A percentile compares a stretch with the other conserved stretches of the same genome.
Conservation (phyloP, 2,329 filamentous ascomycete genomes). For the Aaosphaeria arxii region DNA sequence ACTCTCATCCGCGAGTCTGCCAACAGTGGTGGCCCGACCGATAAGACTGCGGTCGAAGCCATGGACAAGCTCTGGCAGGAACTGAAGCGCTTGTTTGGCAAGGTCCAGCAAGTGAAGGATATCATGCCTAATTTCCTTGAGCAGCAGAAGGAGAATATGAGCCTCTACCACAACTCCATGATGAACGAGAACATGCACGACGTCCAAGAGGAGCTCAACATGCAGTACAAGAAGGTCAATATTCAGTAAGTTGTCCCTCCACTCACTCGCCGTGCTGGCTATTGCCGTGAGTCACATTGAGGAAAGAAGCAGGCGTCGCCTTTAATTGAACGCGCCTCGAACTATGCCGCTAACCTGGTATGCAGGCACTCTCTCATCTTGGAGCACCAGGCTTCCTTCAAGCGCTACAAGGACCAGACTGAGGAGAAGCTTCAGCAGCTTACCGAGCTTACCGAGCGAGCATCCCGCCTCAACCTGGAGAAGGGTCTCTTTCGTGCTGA, state of each 20-base stretch:
- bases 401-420: constrained; percentile 16
- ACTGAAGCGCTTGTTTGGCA: constrained; percentile 21
- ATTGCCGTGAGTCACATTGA: too few species aligned
- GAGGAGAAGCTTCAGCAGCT: constrained; percentile 18
- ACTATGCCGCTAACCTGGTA: neutral
- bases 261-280: too few species aligned
- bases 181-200: constrained; percentile 21
- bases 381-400: constrained; percentile 25
- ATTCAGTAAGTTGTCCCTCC: constrained; percentile 9
- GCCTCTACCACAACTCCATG: constrained; percentile 18
- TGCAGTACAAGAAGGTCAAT: constrained; percentile 26
- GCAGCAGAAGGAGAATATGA: constrained; percentile 26
- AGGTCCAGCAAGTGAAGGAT: constrained; percentile 13
- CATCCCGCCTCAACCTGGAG: constrained; percentile 26
- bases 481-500: constrained; percentile 25
- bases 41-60: constrained; percentile 3
- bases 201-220: constrained; percentile 20
- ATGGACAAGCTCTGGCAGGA: constrained; percentile 22
- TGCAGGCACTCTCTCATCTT: constrained; percentile 18
- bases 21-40: constrained; percentile 10
- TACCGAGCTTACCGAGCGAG: constrained; percentile 17
- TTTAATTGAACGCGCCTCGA: neutral
- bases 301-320: neutral
- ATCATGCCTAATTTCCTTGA: constrained; percentile 22
- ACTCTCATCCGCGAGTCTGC: constrained; percentile 18